A percentile compares a stretch with the other conserved stretches of the same genome.
These are phyloP conservation scores for Candida sakaeoensis DNA, from an alignment of 805 yeast species.

Conservation along the genomic window DNA sequence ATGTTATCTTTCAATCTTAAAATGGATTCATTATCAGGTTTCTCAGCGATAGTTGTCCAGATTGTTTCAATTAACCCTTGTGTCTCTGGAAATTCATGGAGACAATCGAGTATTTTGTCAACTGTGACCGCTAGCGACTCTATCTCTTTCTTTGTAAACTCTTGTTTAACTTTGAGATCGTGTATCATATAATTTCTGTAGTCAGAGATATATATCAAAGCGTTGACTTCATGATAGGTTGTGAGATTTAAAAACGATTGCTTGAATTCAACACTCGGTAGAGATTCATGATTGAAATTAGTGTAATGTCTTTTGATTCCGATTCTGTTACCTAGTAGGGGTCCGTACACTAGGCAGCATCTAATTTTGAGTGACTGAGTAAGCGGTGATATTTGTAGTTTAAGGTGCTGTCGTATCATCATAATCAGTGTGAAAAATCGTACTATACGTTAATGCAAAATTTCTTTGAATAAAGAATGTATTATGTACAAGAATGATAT, in stretches of 20 bases:
- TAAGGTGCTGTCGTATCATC: background rate
- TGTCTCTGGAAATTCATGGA: conserved; percentile 4
- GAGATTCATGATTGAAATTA: conserved; percentile 5
- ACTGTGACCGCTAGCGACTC: background rate
- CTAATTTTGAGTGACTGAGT: conserved; percentile 10
- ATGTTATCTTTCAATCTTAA: background rate
- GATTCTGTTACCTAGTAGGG: background rate
- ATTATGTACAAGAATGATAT: background rate
- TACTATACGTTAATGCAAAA: background rate
- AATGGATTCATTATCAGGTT: background rate
- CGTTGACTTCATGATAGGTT: conserved; percentile 2
- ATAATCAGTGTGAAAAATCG: background rate
- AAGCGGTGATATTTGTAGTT: background rate
- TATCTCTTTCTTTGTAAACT: background rate
- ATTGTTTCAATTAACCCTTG: conserved; percentile 1
- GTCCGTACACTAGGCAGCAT: too few relatives aligned
- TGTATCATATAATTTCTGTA: background rate
- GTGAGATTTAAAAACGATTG: conserved; percentile 6
- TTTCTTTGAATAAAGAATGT: background rate
- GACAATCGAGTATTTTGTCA: conserved; percentile 2
- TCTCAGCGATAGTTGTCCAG: conserved; percentile 1
- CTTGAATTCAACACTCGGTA: conserved; percentile 5
- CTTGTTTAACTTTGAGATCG: conserved; percentile 2
- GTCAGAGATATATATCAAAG: background rate
- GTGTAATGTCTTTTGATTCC: background rate